phyloP scores from a whole-genome alignment of 208 protist genomes.

The Spongospora subterranea region DNA sequence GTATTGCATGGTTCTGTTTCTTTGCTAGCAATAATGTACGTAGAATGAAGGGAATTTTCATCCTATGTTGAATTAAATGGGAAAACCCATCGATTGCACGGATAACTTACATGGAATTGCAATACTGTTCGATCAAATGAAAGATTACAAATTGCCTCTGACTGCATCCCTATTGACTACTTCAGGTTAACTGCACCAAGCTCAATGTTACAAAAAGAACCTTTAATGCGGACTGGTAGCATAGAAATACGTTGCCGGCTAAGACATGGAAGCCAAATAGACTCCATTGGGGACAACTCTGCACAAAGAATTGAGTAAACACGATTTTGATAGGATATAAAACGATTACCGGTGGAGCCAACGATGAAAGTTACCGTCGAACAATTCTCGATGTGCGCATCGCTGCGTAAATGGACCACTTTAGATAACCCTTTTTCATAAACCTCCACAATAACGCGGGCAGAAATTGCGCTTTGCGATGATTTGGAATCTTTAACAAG shows the following conservation, averaged over 20 bases:
- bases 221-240: neutral
- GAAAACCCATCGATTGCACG: too few relatives aligned
- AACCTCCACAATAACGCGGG: conserved; percentile 7
- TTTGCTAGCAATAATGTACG: neutral
- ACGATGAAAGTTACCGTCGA: neutral
- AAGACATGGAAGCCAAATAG: neutral
- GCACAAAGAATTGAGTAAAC: neutral
- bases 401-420: neutral
- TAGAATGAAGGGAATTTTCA: too few relatives aligned
- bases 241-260: neutral
- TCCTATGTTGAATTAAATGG: too few relatives aligned
- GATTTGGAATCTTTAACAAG: neutral
- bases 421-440: neutral
- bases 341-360: neutral
- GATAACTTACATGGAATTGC: too few relatives aligned
- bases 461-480: neutral
- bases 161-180: too few relatives aligned
- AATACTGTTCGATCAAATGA: too few relatives aligned
- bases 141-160: too few relatives aligned
- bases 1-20: neutral
- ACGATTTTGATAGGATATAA: neutral
- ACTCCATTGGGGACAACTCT: neutral
- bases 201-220: too few relatives aligned
- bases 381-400: neutral
- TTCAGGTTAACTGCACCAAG: too few relatives aligned